Evolutionary conservation across 345 rosid genomes (phyloP).

Genomic region (Salix exigua): DNA sequence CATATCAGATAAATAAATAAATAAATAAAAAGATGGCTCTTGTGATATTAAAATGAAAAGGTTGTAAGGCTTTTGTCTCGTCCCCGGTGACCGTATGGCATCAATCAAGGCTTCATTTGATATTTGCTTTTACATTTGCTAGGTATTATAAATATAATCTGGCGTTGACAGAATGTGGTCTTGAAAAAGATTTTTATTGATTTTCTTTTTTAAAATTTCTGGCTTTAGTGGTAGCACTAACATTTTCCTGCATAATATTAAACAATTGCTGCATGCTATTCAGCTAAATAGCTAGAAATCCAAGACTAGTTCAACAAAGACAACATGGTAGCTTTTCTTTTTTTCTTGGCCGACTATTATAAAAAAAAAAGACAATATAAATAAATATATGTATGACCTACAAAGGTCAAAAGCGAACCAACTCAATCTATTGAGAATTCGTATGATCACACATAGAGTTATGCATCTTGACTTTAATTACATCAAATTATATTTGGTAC

Average conservation of each 20-base stretch:
- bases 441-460: not conserved
- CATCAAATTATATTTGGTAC: not conserved
- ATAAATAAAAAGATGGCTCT: slow-evolving; percentile 7
- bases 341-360: too few relatives aligned
- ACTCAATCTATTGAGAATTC: not conserved
- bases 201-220: not conserved
- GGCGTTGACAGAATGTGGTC: slow-evolving; percentile 27
- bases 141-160: slow-evolving; percentile 17
- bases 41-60: slow-evolving; percentile 11
- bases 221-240: too few relatives aligned
- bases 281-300: too few relatives aligned
- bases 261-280: too few relatives aligned
- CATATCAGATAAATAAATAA: slow-evolving; percentile 37
- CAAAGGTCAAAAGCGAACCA: slow-evolving; percentile 1
- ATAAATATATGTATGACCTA: too few relatives aligned
- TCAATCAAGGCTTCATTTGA: slow-evolving; percentile 42
- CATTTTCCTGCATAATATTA: too few relatives aligned
- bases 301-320: too few relatives aligned
- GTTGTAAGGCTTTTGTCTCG: slow-evolving; percentile 47
- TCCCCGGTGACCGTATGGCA: slow-evolving; percentile 21
- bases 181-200: slow-evolving; percentile 18
- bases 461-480: slow-evolving; percentile 15
- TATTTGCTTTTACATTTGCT: slow-evolving; percentile 9
- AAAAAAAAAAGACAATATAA: too few relatives aligned
- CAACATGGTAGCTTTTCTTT: too few relatives aligned